Conservation (phyloP, 176 grass and related monocot genomes). For the Lolium multiflorum region DNA sequence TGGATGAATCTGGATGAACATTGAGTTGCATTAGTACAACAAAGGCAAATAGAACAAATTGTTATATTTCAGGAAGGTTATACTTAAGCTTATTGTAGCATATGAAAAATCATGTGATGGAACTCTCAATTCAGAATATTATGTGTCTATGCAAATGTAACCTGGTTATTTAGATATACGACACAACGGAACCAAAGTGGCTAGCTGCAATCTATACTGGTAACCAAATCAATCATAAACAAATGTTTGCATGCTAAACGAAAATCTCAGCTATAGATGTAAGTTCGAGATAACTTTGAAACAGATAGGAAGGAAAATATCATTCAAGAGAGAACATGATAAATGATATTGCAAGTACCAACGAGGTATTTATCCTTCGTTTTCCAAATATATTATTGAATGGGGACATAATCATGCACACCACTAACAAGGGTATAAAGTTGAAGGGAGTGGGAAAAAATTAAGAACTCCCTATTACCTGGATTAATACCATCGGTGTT, state of each 20-base stretch:
- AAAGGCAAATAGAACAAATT: too few species aligned
- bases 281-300: not conserved
- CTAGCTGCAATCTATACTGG: not conserved
- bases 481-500: constrained; percentile 89
- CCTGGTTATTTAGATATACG: too few species aligned
- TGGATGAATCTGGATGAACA: constrained; percentile 63
- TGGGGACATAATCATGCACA: not conserved
- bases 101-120: too few species aligned
- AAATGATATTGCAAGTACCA: not conserved
- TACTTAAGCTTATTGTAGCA: too few species aligned
- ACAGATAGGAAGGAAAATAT: not conserved
- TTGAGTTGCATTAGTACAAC: constrained; percentile 29
- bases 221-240: not conserved
- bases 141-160: too few species aligned
- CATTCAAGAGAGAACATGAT: not conserved
- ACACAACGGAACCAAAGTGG: not conserved
- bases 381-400: not conserved
- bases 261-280: not conserved
- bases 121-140: too few species aligned
- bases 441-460: not conserved
- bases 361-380: not conserved
- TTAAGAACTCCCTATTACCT: constrained; percentile 56
- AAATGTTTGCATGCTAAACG: constrained; percentile 11
- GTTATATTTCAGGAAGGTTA: too few species aligned
- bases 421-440: not conserved